Evolutionary conservation across 257 asterid genomes (phyloP).

Genomic region (Catharanthus roseus): DNA sequence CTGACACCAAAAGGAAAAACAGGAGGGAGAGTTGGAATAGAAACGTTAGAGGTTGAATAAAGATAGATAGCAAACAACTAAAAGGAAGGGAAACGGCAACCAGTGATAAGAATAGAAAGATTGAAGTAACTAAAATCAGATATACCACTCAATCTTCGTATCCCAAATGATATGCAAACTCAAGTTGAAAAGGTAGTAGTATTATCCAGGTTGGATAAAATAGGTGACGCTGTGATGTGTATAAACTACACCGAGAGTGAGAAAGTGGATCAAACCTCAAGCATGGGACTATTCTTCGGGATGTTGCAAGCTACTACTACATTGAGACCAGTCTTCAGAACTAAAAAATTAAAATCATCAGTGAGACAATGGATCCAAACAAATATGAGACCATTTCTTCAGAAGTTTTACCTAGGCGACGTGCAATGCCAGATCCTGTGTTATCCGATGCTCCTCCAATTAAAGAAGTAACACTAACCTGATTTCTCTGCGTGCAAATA

Average conservation of each 20-base stretch:
- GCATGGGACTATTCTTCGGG: conserved; percentile 77
- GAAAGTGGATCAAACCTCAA: conserved; percentile 59
- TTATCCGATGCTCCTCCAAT: conserved; percentile 85
- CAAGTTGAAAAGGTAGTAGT: neutral
- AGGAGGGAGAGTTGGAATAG: neutral
- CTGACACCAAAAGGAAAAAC: conserved; percentile 32
- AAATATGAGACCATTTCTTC: neutral
- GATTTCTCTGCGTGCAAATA: conserved; percentile 47
- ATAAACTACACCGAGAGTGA: neutral
- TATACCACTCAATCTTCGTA: neutral
- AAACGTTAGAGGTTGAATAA: neutral
- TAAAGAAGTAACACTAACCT: conserved; percentile 57
- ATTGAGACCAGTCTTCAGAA: conserved; percentile 70
- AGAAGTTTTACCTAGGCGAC: conserved; percentile 61
- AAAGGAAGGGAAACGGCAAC: neutral
- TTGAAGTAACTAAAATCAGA: neutral
- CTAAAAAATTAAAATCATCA: conserved; percentile 35
- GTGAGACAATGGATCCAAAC: conserved; percentile 22
- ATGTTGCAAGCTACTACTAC: conserved; percentile 74
- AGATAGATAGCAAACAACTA: neutral
- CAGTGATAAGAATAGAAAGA: neutral
- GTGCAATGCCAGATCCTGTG: conserved; percentile 79
- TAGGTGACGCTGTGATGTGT: neutral
- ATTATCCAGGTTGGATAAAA: neutral
- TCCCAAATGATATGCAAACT: neutral